Conservation (phyloP, 345 rosid genomes). For the Camelina sativa region DNA sequence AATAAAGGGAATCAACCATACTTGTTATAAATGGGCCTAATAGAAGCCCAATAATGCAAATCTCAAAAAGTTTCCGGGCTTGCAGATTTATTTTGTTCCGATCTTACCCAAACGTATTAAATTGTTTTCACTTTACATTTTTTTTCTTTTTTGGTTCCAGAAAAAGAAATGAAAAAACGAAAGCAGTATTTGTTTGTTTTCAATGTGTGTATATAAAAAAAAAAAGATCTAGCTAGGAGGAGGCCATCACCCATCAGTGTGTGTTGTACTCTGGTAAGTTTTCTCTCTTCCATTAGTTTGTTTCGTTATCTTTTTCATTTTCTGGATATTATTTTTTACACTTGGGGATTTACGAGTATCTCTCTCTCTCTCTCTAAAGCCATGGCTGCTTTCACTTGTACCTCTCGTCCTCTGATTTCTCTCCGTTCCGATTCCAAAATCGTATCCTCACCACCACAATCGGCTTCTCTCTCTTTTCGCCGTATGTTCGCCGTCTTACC, state of each 20-base stretch:
- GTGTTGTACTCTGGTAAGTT: not conserved
- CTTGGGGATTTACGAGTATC: slow-evolving; percentile 38
- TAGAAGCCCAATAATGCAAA: not conserved
- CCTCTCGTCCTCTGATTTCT: slow-evolving; percentile 42
- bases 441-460: slow-evolving; percentile 21
- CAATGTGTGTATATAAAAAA: too few species aligned
- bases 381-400: slow-evolving; percentile 53
- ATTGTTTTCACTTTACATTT: too few species aligned
- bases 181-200: too few species aligned
- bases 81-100: too few species aligned
- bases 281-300: slow-evolving; percentile 43
- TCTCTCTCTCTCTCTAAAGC: slow-evolving; percentile 8
- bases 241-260: not conserved
- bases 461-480: slow-evolving; percentile 38
- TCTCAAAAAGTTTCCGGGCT: too few species aligned
- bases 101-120: not conserved
- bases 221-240: slow-evolving; percentile 4
- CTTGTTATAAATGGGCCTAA: not conserved
- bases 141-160: too few species aligned
- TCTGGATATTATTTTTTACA: slow-evolving; percentile 40
- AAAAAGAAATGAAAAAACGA: too few species aligned
- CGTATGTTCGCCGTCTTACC: slow-evolving; percentile 42
- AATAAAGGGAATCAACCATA: too few species aligned
- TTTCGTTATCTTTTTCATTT: slow-evolving; percentile 30
- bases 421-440: slow-evolving; percentile 39